These are phyloP conservation scores for Priceomyces melissophilus DNA, from an alignment of 805 yeast genomes.

Conservation along the genomic window DNA sequence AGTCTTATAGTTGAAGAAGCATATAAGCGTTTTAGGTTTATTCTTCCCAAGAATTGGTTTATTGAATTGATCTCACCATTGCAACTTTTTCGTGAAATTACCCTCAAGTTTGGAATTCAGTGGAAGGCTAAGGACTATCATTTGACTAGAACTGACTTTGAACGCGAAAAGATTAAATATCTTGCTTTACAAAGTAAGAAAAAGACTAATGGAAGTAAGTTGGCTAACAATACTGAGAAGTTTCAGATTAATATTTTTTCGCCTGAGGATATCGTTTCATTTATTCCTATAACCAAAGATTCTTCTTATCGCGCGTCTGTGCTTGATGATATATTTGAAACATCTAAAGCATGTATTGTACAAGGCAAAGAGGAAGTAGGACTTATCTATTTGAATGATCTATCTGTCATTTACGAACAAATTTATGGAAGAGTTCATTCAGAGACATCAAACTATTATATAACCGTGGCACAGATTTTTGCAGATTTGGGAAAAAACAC, in stretches of 20 bases:
- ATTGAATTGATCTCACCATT: conserved; percentile 27
- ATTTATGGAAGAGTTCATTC: conserved; percentile 78
- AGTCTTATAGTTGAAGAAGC: conserved; percentile 52
- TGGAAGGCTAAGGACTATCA: conserved; percentile 56
- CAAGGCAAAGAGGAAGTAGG: conserved; percentile 53
- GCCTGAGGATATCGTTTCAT: conserved; percentile 59
- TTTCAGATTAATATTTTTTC: conserved; percentile 43
- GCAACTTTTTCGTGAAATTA: conserved; percentile 65
- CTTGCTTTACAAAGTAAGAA: neutral
- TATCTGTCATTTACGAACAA: conserved; percentile 73
- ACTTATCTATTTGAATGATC: conserved; percentile 60
- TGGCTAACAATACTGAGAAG: conserved; percentile 9
- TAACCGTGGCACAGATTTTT: conserved; percentile 63
- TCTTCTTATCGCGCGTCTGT: conserved; percentile 62
- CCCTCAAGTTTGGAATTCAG: conserved; percentile 82
- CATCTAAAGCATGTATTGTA: conserved; percentile 47
- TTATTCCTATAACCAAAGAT: conserved; percentile 76
- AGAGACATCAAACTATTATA: conserved; percentile 69
- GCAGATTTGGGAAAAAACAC: conserved; percentile 53
- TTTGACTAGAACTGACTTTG: conserved; percentile 43
- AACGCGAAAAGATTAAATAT: conserved; percentile 9
- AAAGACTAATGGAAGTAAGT: conserved; percentile 24
- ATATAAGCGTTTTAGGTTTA: conserved; percentile 58
- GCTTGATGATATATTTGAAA: conserved; percentile 72
- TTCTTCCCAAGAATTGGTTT: conserved; percentile 50